These are phyloP conservation scores for Litsea cubeba DNA, from an alignment of 164 flowering plant genomes.

Conservation along the genomic window DNA sequence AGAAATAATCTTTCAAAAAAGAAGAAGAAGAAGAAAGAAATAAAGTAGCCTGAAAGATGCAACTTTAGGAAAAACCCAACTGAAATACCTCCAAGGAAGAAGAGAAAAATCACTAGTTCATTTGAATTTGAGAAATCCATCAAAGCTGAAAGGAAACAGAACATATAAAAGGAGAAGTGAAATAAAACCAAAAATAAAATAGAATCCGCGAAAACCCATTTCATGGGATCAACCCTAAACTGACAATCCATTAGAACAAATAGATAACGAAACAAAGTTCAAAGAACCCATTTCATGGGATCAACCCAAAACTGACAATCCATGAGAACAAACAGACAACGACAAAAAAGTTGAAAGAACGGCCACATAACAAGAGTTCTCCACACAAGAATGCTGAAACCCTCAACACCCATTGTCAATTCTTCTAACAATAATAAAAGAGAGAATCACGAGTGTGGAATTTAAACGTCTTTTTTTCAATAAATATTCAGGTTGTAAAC, in stretches of 20 bases:
- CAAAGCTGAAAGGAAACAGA: background rate
- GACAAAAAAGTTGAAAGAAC: background rate
- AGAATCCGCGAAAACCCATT: background rate
- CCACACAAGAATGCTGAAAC: too few species aligned
- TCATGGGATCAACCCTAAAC: background rate
- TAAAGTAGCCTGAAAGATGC: background rate
- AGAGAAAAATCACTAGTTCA: background rate
- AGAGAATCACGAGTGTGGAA: background rate
- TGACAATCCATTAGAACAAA: background rate
- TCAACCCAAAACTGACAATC: background rate
- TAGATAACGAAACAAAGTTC: too few species aligned
- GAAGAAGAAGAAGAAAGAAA: too few species aligned
- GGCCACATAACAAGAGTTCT: background rate
- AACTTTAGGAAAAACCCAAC: background rate
- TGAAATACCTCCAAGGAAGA: background rate
- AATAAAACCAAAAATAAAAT: background rate
- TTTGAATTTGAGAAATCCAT: background rate
- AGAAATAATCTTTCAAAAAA: too few species aligned
- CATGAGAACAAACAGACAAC: too few species aligned
- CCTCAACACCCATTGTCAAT: background rate
- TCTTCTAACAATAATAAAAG: background rate
- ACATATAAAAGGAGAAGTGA: background rate
- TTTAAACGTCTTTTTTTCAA: too few species aligned
- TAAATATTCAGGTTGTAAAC: too few species aligned
- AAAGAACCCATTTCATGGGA: constrained; percentile 2